Percentiles rank a stretch among this genome's conserved stretches.
Conservation (phyloP, 2,329 filamentous ascomycete species). For the Chalara sp. region DNA sequence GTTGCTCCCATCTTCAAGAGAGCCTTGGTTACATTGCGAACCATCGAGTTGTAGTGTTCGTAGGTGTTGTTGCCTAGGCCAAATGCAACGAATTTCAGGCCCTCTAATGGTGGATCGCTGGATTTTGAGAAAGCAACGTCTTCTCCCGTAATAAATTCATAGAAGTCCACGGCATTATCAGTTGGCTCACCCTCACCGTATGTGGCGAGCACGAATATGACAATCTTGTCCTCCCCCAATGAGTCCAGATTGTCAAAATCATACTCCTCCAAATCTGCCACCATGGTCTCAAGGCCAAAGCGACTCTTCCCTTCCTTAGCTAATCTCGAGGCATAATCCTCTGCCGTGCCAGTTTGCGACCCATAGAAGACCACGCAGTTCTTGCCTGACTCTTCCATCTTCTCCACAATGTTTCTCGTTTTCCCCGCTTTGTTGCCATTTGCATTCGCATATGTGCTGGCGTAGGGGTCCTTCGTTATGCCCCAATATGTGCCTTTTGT, state of each 20-base stretch:
- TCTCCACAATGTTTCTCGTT: slow-evolving; percentile 88
- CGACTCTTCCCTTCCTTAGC: slow-evolving; percentile 96
- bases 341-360: slow-evolving; percentile 95
- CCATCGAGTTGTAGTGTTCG: slow-evolving; percentile 99
- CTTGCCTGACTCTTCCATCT: slow-evolving; percentile 91
- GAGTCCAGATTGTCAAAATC: slow-evolving; percentile 91
- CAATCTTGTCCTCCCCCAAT: slow-evolving; percentile 83
- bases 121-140: slow-evolving; percentile 75
- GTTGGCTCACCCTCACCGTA: slow-evolving; percentile 98
- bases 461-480: slow-evolving; percentile 82
- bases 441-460: slow-evolving; percentile 62
- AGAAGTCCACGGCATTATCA: slow-evolving; percentile 98
- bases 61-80: slow-evolving; percentile 99
- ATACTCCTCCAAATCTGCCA: slow-evolving; percentile 95
- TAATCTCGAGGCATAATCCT: slow-evolving; percentile 93
- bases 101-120: slow-evolving; percentile 65
- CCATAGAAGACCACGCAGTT: slow-evolving; percentile 99
- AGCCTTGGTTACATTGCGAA: slow-evolving; percentile 80
- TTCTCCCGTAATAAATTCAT: slow-evolving; percentile 86
- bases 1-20: slow-evolving; percentile 76
- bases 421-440: slow-evolving; percentile 70
- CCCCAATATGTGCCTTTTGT: slow-evolving; percentile 96
- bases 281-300: slow-evolving; percentile 96
- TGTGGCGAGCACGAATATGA: slow-evolving; percentile 92
- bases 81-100: slow-evolving; percentile 90